Evolutionary conservation across 257 asterid species (phyloP).

Genomic region (Jaltomata sinuosa): DNA sequence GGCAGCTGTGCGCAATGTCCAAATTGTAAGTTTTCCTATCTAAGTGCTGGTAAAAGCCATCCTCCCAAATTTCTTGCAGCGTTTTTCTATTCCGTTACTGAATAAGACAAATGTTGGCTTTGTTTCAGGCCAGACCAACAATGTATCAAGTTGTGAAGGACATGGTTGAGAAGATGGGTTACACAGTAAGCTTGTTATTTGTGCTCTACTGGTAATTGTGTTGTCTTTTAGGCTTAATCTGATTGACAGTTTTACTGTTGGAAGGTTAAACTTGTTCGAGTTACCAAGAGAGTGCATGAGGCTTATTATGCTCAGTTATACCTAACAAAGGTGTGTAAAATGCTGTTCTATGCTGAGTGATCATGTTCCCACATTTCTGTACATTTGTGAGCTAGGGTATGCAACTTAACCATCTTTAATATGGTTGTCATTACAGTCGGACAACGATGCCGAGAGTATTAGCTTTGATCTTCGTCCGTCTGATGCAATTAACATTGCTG

Average conservation of each 20-base stretch:
- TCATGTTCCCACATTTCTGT: background rate
- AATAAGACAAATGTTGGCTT: background rate
- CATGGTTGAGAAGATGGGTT: constrained; percentile 97
- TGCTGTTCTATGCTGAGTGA: background rate
- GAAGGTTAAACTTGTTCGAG: constrained; percentile 88
- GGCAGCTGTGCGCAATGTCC: constrained; percentile 96
- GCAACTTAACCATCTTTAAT: background rate
- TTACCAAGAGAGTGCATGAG: constrained; percentile 94
- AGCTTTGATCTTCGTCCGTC: constrained; percentile 94
- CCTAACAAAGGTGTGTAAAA: constrained; percentile 51
- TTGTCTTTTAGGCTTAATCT: background rate
- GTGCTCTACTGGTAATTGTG: background rate
- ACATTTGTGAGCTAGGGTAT: background rate
- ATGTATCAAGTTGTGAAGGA: constrained; percentile 88
- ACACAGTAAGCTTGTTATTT: constrained; percentile 39
- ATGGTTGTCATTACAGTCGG: constrained; percentile 42
- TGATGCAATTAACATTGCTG: constrained; percentile 96
- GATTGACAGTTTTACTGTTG: background rate
- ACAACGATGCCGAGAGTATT: constrained; percentile 54
- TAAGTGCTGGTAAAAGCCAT: background rate
- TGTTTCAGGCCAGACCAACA: constrained; percentile 84
- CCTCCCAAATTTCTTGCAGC: background rate
- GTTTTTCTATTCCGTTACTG: background rate
- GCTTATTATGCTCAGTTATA: constrained; percentile 89
- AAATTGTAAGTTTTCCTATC: constrained; percentile 48